Evolutionary conservation across 176 grass and related monocot genomes (phyloP), one percentile per base, ranked within the genome.

Genomic region (Aegilops speltoides): DNA sequence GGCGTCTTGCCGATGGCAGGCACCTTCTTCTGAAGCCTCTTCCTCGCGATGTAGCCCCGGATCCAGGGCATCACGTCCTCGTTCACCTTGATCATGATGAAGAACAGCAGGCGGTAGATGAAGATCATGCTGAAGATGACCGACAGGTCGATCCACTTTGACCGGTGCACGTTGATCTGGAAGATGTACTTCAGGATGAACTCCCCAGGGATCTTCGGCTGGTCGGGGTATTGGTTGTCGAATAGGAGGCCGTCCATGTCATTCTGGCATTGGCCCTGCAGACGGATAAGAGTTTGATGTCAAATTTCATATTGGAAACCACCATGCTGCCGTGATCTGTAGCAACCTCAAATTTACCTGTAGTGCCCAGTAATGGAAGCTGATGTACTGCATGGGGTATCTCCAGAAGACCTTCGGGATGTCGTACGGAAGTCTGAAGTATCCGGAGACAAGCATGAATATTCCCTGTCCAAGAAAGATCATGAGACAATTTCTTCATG

Each of bases 381-480:
- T 99, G 77, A 99, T 90, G 72, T 99, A 99, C 64, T 95, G 93
- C 92, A 99, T 97, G 8, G 97, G 97, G 83, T 99, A 99, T 88
- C 94, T 83, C 97, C 97, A 99, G 81, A 99, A 87, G 20, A 91
- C 87, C 60, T 99, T 99, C 8, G 97, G 97, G 48, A 99, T 99
- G 81, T 99, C 97, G 0, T 94, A 85, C 6, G 97, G 94, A 67
- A 94, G 94, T 87, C 97, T 96, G 76, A 99, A 99, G 85, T 90
- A 99, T 22, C 97, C 97, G 71, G 97, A 99, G 10, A 99, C 97
- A 16, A 99, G 83, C 97, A 99, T 99, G 73, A 99, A 99, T 91
- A 99, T 92, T 68, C 97, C 97, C 97, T 99, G 86, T 86, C 57
- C 23, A 93, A 76, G 14, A 60, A 59, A 90, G 86, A 62, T 15